These are phyloP conservation scores for Pinus taeda DNA, from an alignment of 75 land plant species.

Conservation along the genomic window DNA sequence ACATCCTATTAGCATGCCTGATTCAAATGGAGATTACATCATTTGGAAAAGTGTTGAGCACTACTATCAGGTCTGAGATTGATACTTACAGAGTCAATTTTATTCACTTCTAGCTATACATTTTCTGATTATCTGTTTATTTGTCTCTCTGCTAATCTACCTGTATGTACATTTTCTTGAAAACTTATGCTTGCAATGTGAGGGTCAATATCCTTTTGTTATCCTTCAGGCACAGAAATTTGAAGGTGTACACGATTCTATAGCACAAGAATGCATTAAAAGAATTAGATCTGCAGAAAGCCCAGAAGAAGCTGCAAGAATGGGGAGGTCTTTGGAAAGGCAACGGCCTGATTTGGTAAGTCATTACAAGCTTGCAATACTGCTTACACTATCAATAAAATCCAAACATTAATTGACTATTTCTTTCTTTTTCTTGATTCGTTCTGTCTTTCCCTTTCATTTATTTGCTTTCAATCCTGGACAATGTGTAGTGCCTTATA, in stretches of 20 bases:
- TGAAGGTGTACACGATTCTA: conserved; percentile 57
- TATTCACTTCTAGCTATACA: background rate
- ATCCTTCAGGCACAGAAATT: conserved; percentile 87
- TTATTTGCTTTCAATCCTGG: too few relatives aligned
- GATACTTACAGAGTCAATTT: background rate
- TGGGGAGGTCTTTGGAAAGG: conserved; percentile 72
- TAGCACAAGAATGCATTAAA: conserved; percentile 45
- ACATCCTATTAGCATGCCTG: conserved; percentile 68
- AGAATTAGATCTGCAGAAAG: conserved; percentile 67
- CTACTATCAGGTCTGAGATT: conserved; percentile 79
- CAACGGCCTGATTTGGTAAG: conserved; percentile 77
- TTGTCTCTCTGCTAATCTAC: background rate
- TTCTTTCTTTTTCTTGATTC: too few relatives aligned
- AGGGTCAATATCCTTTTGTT: background rate
- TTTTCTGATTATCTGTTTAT: background rate
- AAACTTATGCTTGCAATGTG: background rate
- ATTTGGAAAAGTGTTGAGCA: conserved; percentile 92
- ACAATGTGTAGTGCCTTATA: too few relatives aligned
- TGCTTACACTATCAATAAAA: background rate
- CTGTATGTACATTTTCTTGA: background rate
- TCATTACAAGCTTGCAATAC: background rate
- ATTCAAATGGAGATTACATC: conserved; percentile 44
- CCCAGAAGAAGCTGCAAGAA: conserved; percentile 95
- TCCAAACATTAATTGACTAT: too few relatives aligned
- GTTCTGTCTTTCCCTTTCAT: too few relatives aligned